Evolutionary conservation across 1,284 basidiomycete genomes (phyloP).

Genomic region (Rhodotorula sp.): DNA sequence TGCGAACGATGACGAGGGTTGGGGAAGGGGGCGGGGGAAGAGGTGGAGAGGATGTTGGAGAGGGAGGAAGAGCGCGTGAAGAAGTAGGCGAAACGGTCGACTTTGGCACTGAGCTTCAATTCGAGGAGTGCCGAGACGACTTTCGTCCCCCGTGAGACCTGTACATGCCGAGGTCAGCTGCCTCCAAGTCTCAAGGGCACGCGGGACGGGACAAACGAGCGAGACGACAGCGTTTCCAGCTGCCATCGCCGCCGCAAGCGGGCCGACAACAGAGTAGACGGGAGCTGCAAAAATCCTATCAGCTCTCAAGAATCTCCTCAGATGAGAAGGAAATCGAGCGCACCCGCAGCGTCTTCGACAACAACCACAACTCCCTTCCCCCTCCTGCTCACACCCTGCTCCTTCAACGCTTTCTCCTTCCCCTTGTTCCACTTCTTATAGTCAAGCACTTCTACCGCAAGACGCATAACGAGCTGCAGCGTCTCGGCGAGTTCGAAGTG

Average conservation of each 20-base stretch:
- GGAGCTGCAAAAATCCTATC: not conserved
- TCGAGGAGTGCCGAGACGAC: not conserved
- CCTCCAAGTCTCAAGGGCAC: too few relatives aligned
- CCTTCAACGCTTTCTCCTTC: not conserved
- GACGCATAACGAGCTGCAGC: slow-evolving; percentile 2
- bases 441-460: not conserved
- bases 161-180: not conserved
- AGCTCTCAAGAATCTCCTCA: too few relatives aligned
- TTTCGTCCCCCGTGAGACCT: not conserved
- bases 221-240: slow-evolving; percentile 7
- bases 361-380: slow-evolving; percentile 3
- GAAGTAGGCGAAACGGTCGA: slow-evolving; percentile 8
- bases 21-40: too few relatives aligned
- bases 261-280: slow-evolving; percentile 2
- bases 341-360: not conserved
- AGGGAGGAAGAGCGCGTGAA: not conserved
- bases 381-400: not conserved
- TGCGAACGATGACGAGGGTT: too few relatives aligned
- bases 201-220: not conserved
- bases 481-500: not conserved
- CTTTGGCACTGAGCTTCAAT: not conserved
- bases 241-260: slow-evolving; percentile 1
- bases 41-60: not conserved
- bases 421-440: not conserved
- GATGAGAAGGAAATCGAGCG: not conserved